Conservation (phyloP, 331 rosid genomes). For the Dryas integrifolia region DNA sequence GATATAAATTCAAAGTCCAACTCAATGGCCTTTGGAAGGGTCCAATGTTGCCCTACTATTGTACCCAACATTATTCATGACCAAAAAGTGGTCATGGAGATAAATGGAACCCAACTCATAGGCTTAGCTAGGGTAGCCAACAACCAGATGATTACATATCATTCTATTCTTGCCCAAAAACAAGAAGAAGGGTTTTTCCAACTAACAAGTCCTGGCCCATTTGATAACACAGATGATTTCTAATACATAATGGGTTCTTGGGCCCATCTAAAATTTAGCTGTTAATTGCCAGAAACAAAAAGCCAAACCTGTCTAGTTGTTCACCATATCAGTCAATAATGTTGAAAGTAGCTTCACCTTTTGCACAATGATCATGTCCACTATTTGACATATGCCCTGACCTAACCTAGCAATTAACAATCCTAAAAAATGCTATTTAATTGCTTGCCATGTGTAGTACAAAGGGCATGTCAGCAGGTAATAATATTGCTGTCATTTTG, state of each 20-base stretch:
- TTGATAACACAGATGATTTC: background rate
- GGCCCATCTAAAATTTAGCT: conserved; percentile 14
- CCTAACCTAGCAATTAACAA: background rate
- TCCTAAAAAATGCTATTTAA: background rate
- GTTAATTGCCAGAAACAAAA: conserved; percentile 22
- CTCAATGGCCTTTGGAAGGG: too few relatives aligned
- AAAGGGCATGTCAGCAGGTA: background rate
- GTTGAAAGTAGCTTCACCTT: background rate
- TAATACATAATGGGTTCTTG: conserved; percentile 6
- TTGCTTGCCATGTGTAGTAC: background rate
- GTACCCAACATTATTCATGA: too few relatives aligned
- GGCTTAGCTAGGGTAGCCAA: too few relatives aligned
- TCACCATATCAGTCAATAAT: background rate
- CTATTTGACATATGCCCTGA: background rate
- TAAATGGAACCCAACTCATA: too few relatives aligned
- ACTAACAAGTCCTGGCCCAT: conserved; percentile 14
- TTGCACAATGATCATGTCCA: conserved; percentile 15
- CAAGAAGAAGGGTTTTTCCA: background rate
- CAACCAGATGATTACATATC: too few relatives aligned
- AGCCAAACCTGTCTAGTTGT: conserved; percentile 10
- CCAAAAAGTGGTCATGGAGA: too few relatives aligned
- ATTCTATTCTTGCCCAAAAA: background rate
- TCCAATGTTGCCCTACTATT: too few relatives aligned
- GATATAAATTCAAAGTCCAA: too few relatives aligned
- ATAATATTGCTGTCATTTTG: too few relatives aligned